phyloP scores from a whole-genome alignment of 768 basidiomycete species.

The Cystofilobasidium bisporidii region DNA sequence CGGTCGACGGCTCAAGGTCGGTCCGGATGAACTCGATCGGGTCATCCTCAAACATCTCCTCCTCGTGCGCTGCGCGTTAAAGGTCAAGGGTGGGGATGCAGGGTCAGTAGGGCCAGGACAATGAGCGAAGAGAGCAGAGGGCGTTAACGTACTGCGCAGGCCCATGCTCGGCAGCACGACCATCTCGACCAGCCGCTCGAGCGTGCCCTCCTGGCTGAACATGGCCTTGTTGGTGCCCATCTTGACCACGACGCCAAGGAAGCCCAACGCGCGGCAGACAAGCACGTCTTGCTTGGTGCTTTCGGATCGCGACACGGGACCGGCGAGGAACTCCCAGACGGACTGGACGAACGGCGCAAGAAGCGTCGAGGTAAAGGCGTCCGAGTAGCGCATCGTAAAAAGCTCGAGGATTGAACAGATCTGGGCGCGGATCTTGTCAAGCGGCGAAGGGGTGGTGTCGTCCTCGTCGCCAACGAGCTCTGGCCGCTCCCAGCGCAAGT shows the following conservation, averaged over 20 bases:
- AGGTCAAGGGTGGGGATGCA: neutral
- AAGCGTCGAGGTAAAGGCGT: conserved; percentile 40
- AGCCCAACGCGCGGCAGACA: conserved; percentile 79
- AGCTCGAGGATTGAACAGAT: conserved; percentile 89
- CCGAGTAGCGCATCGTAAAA: conserved; percentile 64
- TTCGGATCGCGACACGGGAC: conserved; percentile 45
- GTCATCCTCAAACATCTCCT: conserved; percentile 95
- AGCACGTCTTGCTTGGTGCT: conserved; percentile 43
- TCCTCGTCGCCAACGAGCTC: conserved; percentile 62
- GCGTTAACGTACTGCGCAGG: conserved; percentile 52
- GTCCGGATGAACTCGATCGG: conserved; percentile 88
- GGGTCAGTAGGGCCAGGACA: neutral
- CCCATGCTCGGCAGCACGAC: conserved; percentile 90
- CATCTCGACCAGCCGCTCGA: conserved; percentile 71
- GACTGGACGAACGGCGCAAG: conserved; percentile 58
- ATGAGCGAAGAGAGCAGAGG: conserved; percentile 7
- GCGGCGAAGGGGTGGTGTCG: conserved; percentile 68
- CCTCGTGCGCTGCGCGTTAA: conserved; percentile 67
- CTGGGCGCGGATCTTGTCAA: conserved; percentile 78
- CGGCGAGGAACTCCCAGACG: conserved; percentile 81
- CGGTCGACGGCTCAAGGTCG: conserved; percentile 62
- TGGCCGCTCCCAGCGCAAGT: conserved; percentile 67
- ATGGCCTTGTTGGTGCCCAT: conserved; percentile 69
- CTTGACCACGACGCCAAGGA: conserved; percentile 85
- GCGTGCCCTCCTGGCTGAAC: conserved; percentile 65